These are phyloP conservation scores for Boletus patriciae DNA, from an alignment of 768 basidiomycete genomes.

Conservation along the genomic window DNA sequence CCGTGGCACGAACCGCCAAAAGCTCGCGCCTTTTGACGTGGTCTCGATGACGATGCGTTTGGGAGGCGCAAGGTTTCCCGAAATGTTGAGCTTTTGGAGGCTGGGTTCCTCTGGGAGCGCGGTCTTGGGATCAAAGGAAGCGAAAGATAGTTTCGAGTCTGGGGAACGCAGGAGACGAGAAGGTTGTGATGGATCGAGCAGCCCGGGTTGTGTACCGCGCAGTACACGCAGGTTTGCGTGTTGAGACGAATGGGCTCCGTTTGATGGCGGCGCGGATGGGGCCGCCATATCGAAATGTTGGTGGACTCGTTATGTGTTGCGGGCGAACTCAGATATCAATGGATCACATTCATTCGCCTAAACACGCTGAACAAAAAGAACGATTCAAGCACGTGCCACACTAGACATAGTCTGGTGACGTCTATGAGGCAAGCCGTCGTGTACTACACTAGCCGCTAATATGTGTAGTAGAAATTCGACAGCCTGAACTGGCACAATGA, in stretches of 20 bases:
- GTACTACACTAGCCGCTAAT: too few relatives aligned
- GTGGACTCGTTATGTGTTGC: not conserved
- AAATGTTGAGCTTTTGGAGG: slow-evolving; percentile 42
- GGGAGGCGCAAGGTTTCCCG: slow-evolving; percentile 51
- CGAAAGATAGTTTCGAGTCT: slow-evolving; percentile 65
- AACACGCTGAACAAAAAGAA: slow-evolving; percentile 1
- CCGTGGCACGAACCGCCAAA: slow-evolving; percentile 78
- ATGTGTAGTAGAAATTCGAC: too few relatives aligned
- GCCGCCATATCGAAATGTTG: slow-evolving; percentile 12
- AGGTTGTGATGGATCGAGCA: slow-evolving; percentile 62
- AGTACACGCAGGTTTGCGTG: slow-evolving; percentile 15
- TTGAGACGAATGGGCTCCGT: slow-evolving; percentile 9
- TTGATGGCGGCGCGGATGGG: slow-evolving; percentile 1
- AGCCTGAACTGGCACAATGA: too few relatives aligned
- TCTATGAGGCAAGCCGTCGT: too few relatives aligned
- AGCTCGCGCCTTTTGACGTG: slow-evolving; percentile 49
- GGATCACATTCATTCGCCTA: too few relatives aligned
- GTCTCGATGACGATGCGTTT: slow-evolving; percentile 78
- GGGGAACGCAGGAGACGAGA: slow-evolving; percentile 59
- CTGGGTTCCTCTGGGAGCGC: slow-evolving; percentile 48
- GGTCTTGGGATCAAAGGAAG: slow-evolving; percentile 69
- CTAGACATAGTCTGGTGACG: too few relatives aligned
- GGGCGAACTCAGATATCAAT: not conserved
- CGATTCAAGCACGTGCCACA: slow-evolving; percentile 23
- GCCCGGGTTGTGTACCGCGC: slow-evolving; percentile 56